Evolutionary conservation across 768 basidiomycete species (phyloP), one percentile per base, ranked within the genome.

Genomic region (Dioszegia crocea): DNA sequence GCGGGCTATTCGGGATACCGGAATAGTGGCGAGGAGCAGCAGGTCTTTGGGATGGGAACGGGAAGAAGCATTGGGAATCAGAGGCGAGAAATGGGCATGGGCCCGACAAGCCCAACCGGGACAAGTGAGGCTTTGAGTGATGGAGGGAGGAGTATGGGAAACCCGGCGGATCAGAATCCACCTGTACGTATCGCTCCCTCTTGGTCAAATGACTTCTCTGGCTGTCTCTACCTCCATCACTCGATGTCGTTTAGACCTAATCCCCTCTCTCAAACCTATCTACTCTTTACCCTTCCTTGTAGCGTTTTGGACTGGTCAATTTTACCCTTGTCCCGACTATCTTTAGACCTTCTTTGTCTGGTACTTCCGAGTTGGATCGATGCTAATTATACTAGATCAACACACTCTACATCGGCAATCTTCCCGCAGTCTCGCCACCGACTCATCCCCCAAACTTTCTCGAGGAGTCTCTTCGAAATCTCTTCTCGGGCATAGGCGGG

Each of bases 371-470:
- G n/a, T n/a, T n/a, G n/a, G 43, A 44, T 23, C 8, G 10, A 14
- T 10, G 56, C 21, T 66, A 24, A 55, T 27, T 31, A 17, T 21
- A 27, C 62, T n/a, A 88, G 84, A 97, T 97, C 78, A 97, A 96
- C 71, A 99, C 96, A 0, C 81, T 99, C n/a, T 98, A 98, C 72
- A 92, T 99, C n/a, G 96, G 96, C 44, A 97, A 97, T 68, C 79
- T 99, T 59, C 96, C 94, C 1, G 89, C 88, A 4, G 84, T 86
- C 30, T 84, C 86, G 23, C 82, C 85, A 2, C 70, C 74, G 0
- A 66, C 88, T 2, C 86, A 85, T 67, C 84, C 89, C 36, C 83
- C 86, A 45, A 86, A 88, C 65, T 84, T 86, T 68, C 82, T 99
- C 2, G 93, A 99, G 77, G 90, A 93, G 58, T 85, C 84, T 31